A percentile compares a stretch with the other conserved stretches of the same genome.
Evolutionary conservation across 768 basidiomycete genomes (phyloP).

Genomic region (Leccinum sublutescens): DNA sequence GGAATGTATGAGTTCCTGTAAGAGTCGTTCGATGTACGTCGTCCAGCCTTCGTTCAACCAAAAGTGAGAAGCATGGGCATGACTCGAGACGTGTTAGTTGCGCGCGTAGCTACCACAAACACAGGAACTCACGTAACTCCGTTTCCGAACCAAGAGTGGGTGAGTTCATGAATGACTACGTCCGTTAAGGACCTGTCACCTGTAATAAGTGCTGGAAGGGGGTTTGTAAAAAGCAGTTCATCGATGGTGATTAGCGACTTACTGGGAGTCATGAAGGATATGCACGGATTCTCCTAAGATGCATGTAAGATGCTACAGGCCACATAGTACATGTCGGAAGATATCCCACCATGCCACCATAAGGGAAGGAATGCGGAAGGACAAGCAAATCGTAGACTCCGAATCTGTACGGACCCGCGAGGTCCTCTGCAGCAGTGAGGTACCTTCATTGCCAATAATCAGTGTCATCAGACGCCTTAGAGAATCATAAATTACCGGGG

Average conservation of each 20-base stretch:
- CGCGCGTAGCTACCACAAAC: not conserved
- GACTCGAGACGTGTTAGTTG: slow-evolving; percentile 34
- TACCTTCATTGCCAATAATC: slow-evolving; percentile 46
- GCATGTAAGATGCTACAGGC: not conserved
- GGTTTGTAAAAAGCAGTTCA: not conserved
- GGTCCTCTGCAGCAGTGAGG: slow-evolving; percentile 65
- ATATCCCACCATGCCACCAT: slow-evolving; percentile 73
- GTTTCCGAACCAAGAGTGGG: slow-evolving; percentile 93
- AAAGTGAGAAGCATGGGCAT: slow-evolving; percentile 75
- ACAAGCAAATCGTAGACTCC: slow-evolving; percentile 89
- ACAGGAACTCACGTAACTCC: slow-evolving; percentile 63
- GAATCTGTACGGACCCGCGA: slow-evolving; percentile 76
- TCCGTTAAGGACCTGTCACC: slow-evolving; percentile 87
- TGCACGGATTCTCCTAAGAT: slow-evolving; percentile 79
- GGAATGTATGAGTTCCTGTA: slow-evolving; percentile 67
- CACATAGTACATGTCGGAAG: not conserved
- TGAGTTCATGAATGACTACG: slow-evolving; percentile 84
- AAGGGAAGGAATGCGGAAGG: slow-evolving; percentile 90
- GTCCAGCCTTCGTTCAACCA: slow-evolving; percentile 97
- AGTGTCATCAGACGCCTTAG: not conserved
- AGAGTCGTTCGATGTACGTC: slow-evolving; percentile 84
- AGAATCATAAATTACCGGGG: slow-evolving; percentile 46
- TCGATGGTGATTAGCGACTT: slow-evolving; percentile 17
- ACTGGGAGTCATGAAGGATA: slow-evolving; percentile 90
- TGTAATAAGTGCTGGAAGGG: slow-evolving; percentile 64